Evolutionary conservation across 1,139 yeast genomes (phyloP).

Genomic region (Hemisphaericaspora lyxosophila): DNA sequence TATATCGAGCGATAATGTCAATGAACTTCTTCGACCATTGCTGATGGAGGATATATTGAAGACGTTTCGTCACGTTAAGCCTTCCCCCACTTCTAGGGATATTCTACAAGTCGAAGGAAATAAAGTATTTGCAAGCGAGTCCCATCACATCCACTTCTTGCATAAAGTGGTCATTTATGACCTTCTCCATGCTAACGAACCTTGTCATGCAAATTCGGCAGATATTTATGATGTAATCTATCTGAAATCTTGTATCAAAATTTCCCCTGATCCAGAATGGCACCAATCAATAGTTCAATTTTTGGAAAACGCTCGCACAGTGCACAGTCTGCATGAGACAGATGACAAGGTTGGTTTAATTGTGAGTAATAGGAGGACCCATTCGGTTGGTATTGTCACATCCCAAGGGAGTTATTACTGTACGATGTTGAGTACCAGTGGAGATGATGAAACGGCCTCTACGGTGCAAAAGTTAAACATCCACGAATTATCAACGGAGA

Average conservation of each 20-base stretch:
- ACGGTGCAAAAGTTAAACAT: background rate
- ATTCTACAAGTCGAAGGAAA: background rate
- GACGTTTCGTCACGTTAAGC: background rate
- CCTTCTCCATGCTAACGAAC: background rate
- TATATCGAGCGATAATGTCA: background rate
- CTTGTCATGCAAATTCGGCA: background rate
- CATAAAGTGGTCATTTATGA: background rate
- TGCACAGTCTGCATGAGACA: too few species aligned
- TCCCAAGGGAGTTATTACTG: background rate
- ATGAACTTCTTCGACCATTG: background rate
- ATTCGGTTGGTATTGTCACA: slow-evolving; percentile 1
- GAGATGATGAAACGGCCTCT: background rate
- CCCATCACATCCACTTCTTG: background rate
- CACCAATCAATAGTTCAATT: too few species aligned
- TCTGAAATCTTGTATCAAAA: too few species aligned
- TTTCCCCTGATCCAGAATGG: too few species aligned
- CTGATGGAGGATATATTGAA: background rate
- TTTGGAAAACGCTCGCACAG: too few species aligned
- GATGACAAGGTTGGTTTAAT: slow-evolving; percentile 1
- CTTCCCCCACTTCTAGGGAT: too few species aligned
- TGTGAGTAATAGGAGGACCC: slow-evolving; percentile 3
- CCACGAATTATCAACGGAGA: background rate
- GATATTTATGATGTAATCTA: background rate
- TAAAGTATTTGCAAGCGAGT: background rate
- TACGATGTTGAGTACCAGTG: background rate